Evolutionary conservation across 2,329 filamentous ascomycete genomes (phyloP).

Genomic region (Sporothrix curviconia): DNA sequence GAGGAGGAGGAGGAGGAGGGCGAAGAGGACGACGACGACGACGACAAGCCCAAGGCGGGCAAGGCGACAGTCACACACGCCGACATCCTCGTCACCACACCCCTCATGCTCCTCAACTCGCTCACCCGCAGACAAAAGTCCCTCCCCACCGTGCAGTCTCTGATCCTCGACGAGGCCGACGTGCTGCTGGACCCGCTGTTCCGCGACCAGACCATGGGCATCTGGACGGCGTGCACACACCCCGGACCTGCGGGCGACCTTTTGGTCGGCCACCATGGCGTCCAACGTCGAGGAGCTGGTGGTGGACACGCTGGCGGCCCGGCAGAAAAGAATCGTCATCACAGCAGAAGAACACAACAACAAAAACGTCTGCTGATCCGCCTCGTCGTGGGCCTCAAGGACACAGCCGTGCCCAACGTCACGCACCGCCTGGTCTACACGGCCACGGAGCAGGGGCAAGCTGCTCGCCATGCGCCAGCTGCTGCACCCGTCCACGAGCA

Average conservation of each 20-base stretch:
- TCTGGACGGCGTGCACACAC: slow-evolving; percentile 75
- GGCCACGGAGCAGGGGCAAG: slow-evolving; percentile 87
- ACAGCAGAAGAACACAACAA: not conserved
- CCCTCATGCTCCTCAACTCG: slow-evolving; percentile 69
- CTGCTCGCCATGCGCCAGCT: slow-evolving; percentile 85
- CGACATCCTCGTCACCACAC: slow-evolving; percentile 76
- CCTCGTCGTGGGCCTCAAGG: slow-evolving; percentile 91
- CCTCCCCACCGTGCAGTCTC: slow-evolving; percentile 61
- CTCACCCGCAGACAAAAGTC: slow-evolving; percentile 34
- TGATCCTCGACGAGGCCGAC: slow-evolving; percentile 91
- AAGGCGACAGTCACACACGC: slow-evolving; percentile 51
- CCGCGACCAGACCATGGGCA: slow-evolving; percentile 74
- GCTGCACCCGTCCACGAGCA: slow-evolving; percentile 60
- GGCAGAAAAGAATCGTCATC: too few relatives aligned
- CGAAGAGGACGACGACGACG: slow-evolving; percentile 2
- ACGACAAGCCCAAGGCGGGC: not conserved
- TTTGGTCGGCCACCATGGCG: slow-evolving; percentile 97
- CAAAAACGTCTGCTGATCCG: slow-evolving; percentile 56
- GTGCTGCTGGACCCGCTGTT: slow-evolving; percentile 89
- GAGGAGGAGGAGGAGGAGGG: slow-evolving; percentile 30
- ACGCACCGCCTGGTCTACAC: slow-evolving; percentile 84
- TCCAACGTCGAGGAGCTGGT: slow-evolving; percentile 82
- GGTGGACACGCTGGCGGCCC: slow-evolving; percentile 53
- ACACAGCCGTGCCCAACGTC: slow-evolving; percentile 89
- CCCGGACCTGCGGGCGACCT: slow-evolving; percentile 63